Base-by-base conservation (phyloP, 768 basidiomycete species). In the Leccinum subgranulosum region DNA sequence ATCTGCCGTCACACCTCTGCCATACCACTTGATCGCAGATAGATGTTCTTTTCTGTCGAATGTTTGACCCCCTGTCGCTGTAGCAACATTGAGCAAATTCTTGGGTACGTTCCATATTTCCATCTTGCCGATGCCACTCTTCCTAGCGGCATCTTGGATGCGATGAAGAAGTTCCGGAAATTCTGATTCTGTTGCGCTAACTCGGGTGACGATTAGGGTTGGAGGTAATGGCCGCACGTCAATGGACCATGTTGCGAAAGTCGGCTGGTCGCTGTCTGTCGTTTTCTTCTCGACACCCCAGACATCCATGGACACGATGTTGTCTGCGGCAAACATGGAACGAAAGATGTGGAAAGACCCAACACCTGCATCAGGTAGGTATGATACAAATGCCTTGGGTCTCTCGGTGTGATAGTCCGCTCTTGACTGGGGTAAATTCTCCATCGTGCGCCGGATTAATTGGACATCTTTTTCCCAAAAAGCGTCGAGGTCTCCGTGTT, bases 11-110 rank as follows among this genome's bases (percentile, higher is more conserved):
- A 61, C 27, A 56, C 75, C 77, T 15, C 55, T 23, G 34, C 79
- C 79, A 67, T 84, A 84, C 79, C 81, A 83, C 51, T 76, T 80
- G 56, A 82, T 72, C 3, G 76, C 64, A 4, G 79, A 69, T 9
- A 83, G 56, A 60, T 79, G 75, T 25, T 75, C 76, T 6, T 66
- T 62, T 45, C 81, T 70, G 43, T 70, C 63, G 47, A 64, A 51
- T 0, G 69, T 75, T 43, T 47, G 61, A 0, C 75, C 77, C 6
- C 76, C 74, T 4, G 73, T 56, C 21, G 59, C 62, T 19, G 54
- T 48, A 1, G 72, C 75, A 9, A 62, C 54, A 3, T 56, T 53
- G 51, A 65, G 43, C 27, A 83, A 59, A 15, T 77, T 59, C 12
- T 58, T 39, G 1, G 77, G 71, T 29, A 83, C 54, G 58, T 79